A percentile compares a stretch with the other conserved stretches of the same genome.
Conservation (phyloP, 140 eudicot genomes). For the Bidens hawaiensis region DNA sequence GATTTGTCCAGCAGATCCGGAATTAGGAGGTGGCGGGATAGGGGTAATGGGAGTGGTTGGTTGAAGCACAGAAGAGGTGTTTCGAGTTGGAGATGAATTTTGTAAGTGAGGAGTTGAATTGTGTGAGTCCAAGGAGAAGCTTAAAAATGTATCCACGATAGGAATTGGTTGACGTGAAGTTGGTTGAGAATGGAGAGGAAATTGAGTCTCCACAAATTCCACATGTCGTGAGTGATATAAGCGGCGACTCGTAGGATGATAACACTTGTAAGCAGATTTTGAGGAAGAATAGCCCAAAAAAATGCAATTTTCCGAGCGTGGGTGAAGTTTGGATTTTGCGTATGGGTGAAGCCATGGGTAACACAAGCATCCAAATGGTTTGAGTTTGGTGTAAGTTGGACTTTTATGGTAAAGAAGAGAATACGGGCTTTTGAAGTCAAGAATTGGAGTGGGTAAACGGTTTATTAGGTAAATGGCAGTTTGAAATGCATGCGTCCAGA, state of each 20-base stretch:
- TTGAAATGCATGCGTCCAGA: too few species aligned
- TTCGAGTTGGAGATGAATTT: not conserved
- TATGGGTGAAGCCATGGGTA: too few species aligned
- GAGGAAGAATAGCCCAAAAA: too few species aligned
- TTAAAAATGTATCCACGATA: not conserved
- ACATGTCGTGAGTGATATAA: too few species aligned
- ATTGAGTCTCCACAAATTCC: not conserved
- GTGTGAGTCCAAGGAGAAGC: not conserved
- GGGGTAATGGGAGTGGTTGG: not conserved
- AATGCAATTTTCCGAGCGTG: too few species aligned
- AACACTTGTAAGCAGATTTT: not conserved
- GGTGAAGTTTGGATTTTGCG: too few species aligned
- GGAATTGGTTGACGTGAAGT: not conserved
- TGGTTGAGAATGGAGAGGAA: not conserved
- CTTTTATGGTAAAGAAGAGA: too few species aligned
- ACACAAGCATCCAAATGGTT: too few species aligned
- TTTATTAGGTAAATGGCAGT: too few species aligned
- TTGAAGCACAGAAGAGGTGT: not conserved
- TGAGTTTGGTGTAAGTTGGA: too few species aligned
- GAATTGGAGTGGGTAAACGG: too few species aligned
- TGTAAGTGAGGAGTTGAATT: not conserved
- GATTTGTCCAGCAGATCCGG: not conserved
- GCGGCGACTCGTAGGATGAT: not conserved
- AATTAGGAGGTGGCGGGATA: not conserved
- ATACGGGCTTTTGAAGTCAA: too few species aligned